Base-by-base conservation (phyloP, 208 protist genomes). In the Giardia muris region DNA sequence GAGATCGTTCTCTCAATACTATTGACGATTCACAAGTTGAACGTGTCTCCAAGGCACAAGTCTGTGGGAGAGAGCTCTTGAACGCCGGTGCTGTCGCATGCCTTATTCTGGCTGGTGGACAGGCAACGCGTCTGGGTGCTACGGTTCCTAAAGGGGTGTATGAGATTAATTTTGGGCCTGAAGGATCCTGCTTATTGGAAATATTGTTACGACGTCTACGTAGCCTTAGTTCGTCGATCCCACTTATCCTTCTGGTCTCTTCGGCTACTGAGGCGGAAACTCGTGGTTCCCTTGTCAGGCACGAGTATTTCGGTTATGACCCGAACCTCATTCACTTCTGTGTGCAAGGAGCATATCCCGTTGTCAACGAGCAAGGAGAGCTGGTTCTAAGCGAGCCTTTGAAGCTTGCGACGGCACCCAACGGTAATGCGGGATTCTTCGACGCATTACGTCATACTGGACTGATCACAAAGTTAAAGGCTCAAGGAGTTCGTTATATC, bases 31-130 rank as follows among this genome's bases (percentile, higher is more conserved):
- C 57, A 76, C 19, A 76, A 39, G 30, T 39, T 10, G n/a, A n/a
- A n/a, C n/a, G n/a, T n/a, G n/a, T n/a, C n/a, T n/a, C n/a, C n/a
- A n/a, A n/a, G n/a, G n/a, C n/a, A 76, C 30, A 39, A 10, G 30
- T 39, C 30, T 43, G n/a, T 44, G 86, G 86, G 45, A 89, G 3
- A 4, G 42, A 89, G 86, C 4, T 89, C 45, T 4, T 89, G n/a
- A 43, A 89, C n/a, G 22, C n/a, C 4, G 86, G 86, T 10, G 45
- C n/a, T 10, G 86, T 89, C 3, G 86, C 86, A 10, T 4, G 4
- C 22, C 86, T 89, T 43, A 89, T 89, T 46, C n/a, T 89, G 86
- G 86, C 86, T 46, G 86, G 86, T 46, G 86, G 86, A 10, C 22
- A 10, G 45, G 86, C 86, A 89, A 89, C 86, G 86, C 86, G 86